phyloP scores from a whole-genome alignment of 2,329 filamentous ascomycete species.

The Lecanicillium sp. region DNA sequence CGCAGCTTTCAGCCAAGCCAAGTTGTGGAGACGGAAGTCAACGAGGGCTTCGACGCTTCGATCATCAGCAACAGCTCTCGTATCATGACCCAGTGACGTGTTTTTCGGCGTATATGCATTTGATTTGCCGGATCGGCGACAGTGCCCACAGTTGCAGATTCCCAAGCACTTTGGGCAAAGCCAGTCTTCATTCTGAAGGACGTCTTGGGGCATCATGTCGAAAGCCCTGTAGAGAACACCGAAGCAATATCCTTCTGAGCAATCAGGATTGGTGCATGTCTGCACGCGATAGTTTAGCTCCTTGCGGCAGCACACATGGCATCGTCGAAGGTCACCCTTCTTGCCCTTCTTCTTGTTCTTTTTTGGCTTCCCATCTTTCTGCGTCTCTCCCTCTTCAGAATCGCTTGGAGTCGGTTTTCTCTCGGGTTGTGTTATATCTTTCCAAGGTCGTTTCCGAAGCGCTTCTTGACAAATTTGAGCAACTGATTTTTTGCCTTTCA shows the following conservation, averaged over 20 bases:
- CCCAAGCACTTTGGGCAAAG: conserved; percentile 79
- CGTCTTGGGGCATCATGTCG: conserved; percentile 76
- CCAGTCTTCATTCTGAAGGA: conserved; percentile 79
- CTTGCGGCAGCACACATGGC: conserved; percentile 77
- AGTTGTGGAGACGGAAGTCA: conserved; percentile 84
- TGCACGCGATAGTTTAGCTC: conserved; percentile 83
- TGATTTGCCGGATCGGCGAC: conserved; percentile 60
- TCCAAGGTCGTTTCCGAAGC: conserved; percentile 70
- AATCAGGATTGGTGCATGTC: conserved; percentile 64
- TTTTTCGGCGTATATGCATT: conserved; percentile 79
- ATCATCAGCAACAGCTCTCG: conserved; percentile 80
- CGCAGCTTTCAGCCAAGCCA: conserved; percentile 66
- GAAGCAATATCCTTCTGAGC: conserved; percentile 78
- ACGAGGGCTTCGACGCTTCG: conserved; percentile 86
- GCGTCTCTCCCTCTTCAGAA: conserved; percentile 55
- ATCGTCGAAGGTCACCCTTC: conserved; percentile 52
- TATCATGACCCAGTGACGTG: conserved; percentile 86
- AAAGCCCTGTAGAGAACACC: conserved; percentile 89
- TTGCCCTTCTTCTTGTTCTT: conserved; percentile 53
- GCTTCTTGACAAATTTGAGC: conserved; percentile 95
- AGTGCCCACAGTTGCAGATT: conserved; percentile 82
- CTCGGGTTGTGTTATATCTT: conserved; percentile 65
- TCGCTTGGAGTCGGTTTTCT: conserved; percentile 40
- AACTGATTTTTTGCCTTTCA: conserved; percentile 67
- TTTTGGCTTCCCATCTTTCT: conserved; percentile 55